phyloP scores from a whole-genome alignment of 768 basidiomycete species.

The Hydnomerulius pinastri region DNA sequence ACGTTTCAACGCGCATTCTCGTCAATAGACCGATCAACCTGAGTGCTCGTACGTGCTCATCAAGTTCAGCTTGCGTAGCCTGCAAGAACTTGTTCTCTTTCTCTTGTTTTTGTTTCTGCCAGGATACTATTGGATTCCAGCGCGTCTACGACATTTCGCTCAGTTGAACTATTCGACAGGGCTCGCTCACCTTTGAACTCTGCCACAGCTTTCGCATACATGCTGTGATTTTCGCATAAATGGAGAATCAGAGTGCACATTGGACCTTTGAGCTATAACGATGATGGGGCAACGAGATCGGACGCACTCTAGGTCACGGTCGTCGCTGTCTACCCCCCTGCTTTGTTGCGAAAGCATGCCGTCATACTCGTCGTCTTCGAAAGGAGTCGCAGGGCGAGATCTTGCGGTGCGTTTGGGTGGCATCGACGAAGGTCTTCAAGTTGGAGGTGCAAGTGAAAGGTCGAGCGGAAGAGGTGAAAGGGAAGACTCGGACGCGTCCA shows the following conservation, averaged over 20 bases:
- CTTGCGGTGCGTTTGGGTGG: conserved; percentile 15
- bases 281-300: not conserved
- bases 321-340: conserved; percentile 24
- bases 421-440: too few species aligned
- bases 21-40: not conserved
- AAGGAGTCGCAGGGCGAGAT: conserved; percentile 9
- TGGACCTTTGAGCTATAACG: not conserved
- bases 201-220: conserved; percentile 31
- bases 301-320: conserved; percentile 28
- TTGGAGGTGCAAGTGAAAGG: too few species aligned
- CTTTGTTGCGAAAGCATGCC: conserved; percentile 17
- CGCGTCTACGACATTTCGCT: not conserved
- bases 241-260: not conserved
- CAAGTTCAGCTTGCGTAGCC: conserved; percentile 23
- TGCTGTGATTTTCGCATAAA: conserved; percentile 5
- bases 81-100: conserved; percentile 26
- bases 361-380: conserved; percentile 17
- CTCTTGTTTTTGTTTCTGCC: conserved; percentile 32
- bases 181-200: conserved; percentile 31
- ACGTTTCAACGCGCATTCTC: not conserved
- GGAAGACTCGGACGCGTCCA: not conserved
- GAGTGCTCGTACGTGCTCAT: conserved; percentile 20
- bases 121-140: conserved; percentile 24
- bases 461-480: not conserved
- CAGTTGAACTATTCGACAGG: not conserved